A percentile compares a stretch with the other conserved stretches of the same genome.
Conservation (phyloP, 2,329 filamentous ascomycete genomes). For the Diaporthe caulivora region DNA sequence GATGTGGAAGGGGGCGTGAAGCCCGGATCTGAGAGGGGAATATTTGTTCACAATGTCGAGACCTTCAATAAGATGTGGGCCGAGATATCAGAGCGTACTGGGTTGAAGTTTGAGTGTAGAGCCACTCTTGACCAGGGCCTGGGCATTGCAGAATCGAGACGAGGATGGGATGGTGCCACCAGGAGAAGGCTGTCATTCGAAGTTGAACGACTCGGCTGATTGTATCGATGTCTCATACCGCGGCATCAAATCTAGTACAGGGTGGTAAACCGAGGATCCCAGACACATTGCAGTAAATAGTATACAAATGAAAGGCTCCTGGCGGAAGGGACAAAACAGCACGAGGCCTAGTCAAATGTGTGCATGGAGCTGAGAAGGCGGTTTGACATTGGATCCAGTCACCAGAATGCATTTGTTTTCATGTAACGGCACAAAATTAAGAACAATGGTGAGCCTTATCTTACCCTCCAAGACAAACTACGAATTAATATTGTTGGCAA, state of each 20-base stretch:
- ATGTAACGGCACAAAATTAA: no score
- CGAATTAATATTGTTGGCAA: no score
- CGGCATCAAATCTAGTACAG: neutral
- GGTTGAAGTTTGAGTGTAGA: conserved; percentile 23
- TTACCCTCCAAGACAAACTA: no score
- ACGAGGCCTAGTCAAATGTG: neutral
- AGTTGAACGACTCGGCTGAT: conserved; percentile 4
- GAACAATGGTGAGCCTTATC: no score
- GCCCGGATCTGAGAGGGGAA: neutral
- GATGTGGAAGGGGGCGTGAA: conserved; percentile 34
- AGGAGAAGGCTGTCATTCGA: conserved; percentile 9
- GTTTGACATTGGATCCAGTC: neutral
- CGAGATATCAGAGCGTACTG: conserved; percentile 39
- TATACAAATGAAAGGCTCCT: neutral
- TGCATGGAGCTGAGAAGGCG: neutral
- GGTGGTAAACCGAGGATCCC: neutral
- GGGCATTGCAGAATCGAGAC: conserved; percentile 10
- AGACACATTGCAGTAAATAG: neutral
- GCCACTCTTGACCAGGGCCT: conserved; percentile 23
- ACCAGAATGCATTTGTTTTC: no score
- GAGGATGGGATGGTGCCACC: conserved; percentile 3
- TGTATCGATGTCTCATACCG: neutral
- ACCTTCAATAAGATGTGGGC: conserved; percentile 40
- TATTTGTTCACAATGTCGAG: conserved; percentile 37
- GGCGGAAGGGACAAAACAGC: neutral